Conservation (phyloP, 352 stramenopile species). For the Phytophthora ohioensis region DNA sequence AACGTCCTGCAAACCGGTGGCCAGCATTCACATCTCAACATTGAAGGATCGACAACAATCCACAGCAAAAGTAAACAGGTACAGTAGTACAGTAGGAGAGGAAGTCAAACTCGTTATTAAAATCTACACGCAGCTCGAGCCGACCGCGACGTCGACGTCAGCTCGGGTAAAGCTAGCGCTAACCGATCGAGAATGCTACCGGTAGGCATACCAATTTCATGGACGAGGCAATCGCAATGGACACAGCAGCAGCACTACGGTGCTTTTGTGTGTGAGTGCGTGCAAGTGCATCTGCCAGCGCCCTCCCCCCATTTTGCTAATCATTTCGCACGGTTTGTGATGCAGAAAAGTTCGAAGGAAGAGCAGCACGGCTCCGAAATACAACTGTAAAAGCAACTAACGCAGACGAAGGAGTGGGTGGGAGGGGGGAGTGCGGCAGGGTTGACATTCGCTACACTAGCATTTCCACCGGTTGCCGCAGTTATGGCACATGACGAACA, state of each 20-base stretch:
- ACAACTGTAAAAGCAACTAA: conserved; percentile 26
- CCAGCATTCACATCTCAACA: too few species aligned
- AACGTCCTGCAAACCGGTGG: conserved; percentile 15
- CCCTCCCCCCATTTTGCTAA: conserved; percentile 7
- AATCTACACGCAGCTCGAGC: conserved; percentile 21
- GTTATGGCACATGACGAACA: conserved; percentile 97
- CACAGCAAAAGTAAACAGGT: too few species aligned
- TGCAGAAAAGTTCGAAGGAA: conserved; percentile 25
- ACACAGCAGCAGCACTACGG: conserved; percentile 1
- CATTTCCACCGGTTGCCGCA: conserved; percentile 97
- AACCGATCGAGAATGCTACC: conserved; percentile 2
- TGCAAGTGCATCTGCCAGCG: conserved; percentile 8
- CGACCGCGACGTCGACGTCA: neutral
- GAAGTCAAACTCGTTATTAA: conserved; percentile 20
- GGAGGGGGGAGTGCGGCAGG: conserved; percentile 14
- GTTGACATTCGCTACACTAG: conserved; percentile 57
- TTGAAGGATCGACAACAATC: too few species aligned
- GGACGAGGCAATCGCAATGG: neutral
- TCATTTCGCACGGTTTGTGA: conserved; percentile 15
- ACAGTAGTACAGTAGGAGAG: too few species aligned
- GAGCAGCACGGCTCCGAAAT: conserved; percentile 28
- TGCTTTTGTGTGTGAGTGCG: neutral
- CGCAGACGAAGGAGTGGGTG: conserved; percentile 19
- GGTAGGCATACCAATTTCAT: conserved; percentile 3
- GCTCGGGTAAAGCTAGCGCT: neutral